A percentile compares a stretch with the other conserved stretches of the same genome.
These are phyloP conservation scores for Knufia petricola DNA, from an alignment of 2,329 filamentous ascomycete genomes.

Conservation along the genomic window DNA sequence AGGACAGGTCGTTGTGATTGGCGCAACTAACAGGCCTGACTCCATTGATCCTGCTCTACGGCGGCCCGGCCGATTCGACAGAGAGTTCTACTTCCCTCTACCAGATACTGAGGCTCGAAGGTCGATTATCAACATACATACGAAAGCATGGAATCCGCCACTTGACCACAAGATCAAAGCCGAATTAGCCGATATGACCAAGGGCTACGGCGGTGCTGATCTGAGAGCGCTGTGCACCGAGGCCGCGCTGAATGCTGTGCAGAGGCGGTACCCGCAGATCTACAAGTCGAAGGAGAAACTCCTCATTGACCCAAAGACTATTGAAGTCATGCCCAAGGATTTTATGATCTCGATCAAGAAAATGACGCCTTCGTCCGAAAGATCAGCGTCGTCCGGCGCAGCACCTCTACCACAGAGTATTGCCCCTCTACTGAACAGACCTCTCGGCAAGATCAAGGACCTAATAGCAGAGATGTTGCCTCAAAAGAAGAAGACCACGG, in stretches of 20 bases:
- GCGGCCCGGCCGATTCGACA: constrained; percentile 85
- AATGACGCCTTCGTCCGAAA: constrained; percentile 87
- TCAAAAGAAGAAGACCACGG: constrained; percentile 74
- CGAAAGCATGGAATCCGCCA: constrained; percentile 75
- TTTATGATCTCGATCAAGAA: constrained; percentile 97
- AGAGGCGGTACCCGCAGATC: constrained; percentile 91
- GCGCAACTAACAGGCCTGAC: constrained; percentile 94
- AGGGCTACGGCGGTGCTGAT: constrained; percentile 94
- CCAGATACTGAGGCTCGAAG: constrained; percentile 71
- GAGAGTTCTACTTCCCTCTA: constrained; percentile 96
- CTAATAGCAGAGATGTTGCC: constrained; percentile 70
- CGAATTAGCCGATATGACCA: constrained; percentile 72
- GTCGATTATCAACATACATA: constrained; percentile 90
- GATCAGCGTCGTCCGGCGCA: constrained; percentile 76
- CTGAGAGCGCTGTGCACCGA: constrained; percentile 90
- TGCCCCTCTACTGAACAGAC: constrained; percentile 67
- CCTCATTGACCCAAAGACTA: constrained; percentile 72
- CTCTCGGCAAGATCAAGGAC: constrained; percentile 59
- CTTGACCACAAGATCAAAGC: constrained; percentile 70
- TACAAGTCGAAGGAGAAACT: constrained; percentile 86
- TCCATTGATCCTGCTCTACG: constrained; percentile 94
- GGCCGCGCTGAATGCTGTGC: constrained; percentile 88
- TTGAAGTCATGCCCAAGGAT: constrained; percentile 81
- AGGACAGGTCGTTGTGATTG: constrained; percentile 96
- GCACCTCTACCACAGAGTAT: constrained; percentile 68